Base-by-base conservation (phyloP, 1,284 basidiomycete genomes). In the Cystobasidiaceae sp. region DNA sequence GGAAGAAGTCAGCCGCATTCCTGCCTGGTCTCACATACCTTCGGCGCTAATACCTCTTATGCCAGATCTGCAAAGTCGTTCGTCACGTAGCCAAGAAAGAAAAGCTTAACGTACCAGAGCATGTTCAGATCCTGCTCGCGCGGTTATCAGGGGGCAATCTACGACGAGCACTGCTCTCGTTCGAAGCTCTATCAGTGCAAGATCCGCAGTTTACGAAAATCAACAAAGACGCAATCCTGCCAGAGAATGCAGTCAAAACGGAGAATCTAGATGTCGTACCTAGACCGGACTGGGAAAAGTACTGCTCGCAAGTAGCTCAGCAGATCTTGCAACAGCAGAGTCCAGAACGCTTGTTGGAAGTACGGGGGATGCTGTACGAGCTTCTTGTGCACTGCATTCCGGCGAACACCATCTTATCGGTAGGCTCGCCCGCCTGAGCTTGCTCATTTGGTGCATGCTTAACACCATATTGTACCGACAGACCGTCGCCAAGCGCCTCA, bases 221-320 rank as follows among this genome's bases (percentile, higher is more conserved):
- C 41, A 66, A 49, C 28, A 33, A 50, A 39, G 63, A 58, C 27
- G 46, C 56, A 33, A 43, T 49, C 15, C 45, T 59, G 43, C 23
- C 19, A 25, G 55, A 66, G 15, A 58, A 54, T 45, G 6, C 51
- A 17, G 17, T 44, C 28, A 65, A 59, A 49, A 48, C 33, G n/a
- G 67, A 68, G 41, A 57, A 86, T 34, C 77, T 93, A 55, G 82
- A 84, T 41, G 89, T 92, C 54, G 91, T 79, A 13, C 78, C 93
- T 15, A 92, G 96, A 78, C 93, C 96, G 13, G 96, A 99, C 75
- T 99, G 96, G 96, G 94, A 99, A 78, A 88, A 88, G n/a, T 98
- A 97, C 75, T 93, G 92, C 71, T 82, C 86, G 71, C 91, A 93
- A 76, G 87, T 97, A 13, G 93, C 90, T n/a, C 90, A 94, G 75